These are phyloP conservation scores for Scutellaria galericulata DNA, from an alignment of 257 asterid genomes.

Conservation along the genomic window DNA sequence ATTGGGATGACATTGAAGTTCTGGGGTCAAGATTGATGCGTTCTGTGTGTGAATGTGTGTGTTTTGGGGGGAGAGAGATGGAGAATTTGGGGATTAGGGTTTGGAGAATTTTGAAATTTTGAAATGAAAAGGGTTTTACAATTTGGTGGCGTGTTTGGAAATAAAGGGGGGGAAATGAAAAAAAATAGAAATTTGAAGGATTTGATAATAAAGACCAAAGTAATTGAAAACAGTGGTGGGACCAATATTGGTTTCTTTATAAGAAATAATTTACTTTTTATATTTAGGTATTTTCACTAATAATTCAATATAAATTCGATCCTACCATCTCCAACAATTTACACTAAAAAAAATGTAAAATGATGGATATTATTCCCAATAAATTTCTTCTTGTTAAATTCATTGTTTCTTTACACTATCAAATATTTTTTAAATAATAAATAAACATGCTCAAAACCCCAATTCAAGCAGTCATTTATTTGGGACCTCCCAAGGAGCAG, in stretches of 20 bases:
- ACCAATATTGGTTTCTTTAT: neutral
- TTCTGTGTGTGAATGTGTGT: neutral
- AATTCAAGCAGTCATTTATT: too few species aligned
- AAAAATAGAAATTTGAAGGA: neutral
- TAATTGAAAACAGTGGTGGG: neutral
- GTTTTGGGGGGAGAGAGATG: neutral
- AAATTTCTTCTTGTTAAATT: too few species aligned
- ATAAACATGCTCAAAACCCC: too few species aligned
- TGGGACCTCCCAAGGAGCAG: too few species aligned
- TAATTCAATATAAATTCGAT: too few species aligned
- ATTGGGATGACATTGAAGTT: slow-evolving; percentile 37
- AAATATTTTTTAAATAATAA: too few species aligned
- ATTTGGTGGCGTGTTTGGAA: slow-evolving; percentile 18
- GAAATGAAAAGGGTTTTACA: slow-evolving; percentile 24
- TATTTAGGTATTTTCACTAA: too few species aligned
- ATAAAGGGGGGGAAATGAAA: neutral
- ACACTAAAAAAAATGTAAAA: neutral
- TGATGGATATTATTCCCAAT: neutral
- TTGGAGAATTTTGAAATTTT: slow-evolving; percentile 33
- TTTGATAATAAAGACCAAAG: neutral
- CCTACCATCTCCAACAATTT: neutral
- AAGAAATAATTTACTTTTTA: too few species aligned
- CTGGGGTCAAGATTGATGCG: slow-evolving; percentile 31
- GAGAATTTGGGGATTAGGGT: slow-evolving; percentile 38
- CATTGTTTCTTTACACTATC: too few species aligned